These are phyloP conservation scores for Russula brevipes DNA, from an alignment of 768 basidiomycete genomes.

Conservation along the genomic window DNA sequence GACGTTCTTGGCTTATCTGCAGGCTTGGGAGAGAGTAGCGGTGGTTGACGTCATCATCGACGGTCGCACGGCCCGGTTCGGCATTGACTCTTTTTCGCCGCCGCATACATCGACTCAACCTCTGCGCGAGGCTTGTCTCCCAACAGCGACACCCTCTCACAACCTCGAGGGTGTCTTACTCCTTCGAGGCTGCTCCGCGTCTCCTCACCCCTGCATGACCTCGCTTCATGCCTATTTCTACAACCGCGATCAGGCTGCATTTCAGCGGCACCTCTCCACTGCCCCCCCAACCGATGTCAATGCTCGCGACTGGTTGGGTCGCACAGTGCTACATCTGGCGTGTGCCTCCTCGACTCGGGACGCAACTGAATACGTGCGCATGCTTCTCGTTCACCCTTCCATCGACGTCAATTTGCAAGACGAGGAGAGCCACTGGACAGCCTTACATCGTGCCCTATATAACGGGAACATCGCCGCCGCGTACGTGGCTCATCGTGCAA, in stretches of 20 bases:
- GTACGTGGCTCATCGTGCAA: constrained; percentile 36
- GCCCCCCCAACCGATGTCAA: constrained; percentile 52
- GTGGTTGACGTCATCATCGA: no score
- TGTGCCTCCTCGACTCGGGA: constrained; percentile 46
- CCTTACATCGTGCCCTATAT: constrained; percentile 84
- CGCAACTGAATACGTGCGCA: constrained; percentile 68
- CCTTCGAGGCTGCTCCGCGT: constrained; percentile 3
- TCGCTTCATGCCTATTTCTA: constrained; percentile 73
- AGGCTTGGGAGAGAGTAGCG: no score
- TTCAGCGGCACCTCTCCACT: constrained; percentile 58
- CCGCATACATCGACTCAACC: not conserved
- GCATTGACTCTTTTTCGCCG: no score
- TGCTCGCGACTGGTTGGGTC: constrained; percentile 62
- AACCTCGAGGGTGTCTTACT: constrained; percentile 3
- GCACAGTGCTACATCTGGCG: constrained; percentile 78
- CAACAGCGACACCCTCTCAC: not conserved
- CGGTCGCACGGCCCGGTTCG: no score
- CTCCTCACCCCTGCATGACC: constrained; percentile 50
- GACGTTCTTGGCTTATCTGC: no score
- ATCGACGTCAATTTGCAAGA: constrained; percentile 80
- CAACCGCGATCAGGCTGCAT: constrained; percentile 67
- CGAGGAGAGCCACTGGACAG: constrained; percentile 84
- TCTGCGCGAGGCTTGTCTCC: not conserved
- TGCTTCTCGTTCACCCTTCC: constrained; percentile 67
- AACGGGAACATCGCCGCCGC: constrained; percentile 66